These are phyloP conservation scores for Termitomyces sp. DNA, from an alignment of 768 basidiomycete species.

Conservation along the genomic window DNA sequence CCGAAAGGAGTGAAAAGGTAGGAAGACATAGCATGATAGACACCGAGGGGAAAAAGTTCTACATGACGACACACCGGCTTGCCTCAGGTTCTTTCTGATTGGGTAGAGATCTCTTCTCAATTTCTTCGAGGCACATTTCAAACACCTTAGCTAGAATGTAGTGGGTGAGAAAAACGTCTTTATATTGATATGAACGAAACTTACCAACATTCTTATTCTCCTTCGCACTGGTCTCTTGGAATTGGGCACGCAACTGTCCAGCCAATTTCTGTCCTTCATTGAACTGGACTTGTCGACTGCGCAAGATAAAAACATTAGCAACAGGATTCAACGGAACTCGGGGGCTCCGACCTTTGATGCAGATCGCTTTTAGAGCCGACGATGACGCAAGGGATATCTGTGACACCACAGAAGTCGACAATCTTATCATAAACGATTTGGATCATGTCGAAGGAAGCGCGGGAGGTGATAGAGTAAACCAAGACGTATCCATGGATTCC, in stretches of 20 bases:
- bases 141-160: slow-evolving; percentile 67
- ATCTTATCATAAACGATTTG: slow-evolving; percentile 96
- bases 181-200: slow-evolving; percentile 28
- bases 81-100: slow-evolving; percentile 37
- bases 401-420: slow-evolving; percentile 82
- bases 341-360: slow-evolving; percentile 54
- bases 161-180: slow-evolving; percentile 1
- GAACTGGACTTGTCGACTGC: slow-evolving; percentile 67
- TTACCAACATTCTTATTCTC: slow-evolving; percentile 82
- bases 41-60: slow-evolving; percentile 13
- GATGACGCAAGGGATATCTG: slow-evolving; percentile 87
- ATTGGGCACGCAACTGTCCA: slow-evolving; percentile 66
- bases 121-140: slow-evolving; percentile 78
- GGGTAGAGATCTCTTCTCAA: slow-evolving; percentile 68
- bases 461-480: slow-evolving; percentile 90
- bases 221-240: slow-evolving; percentile 89
- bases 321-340: slow-evolving; percentile 9
- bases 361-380: slow-evolving; percentile 93
- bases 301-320: slow-evolving; percentile 16
- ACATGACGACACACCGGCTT: slow-evolving; percentile 38
- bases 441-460: slow-evolving; percentile 93
- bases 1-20: slow-evolving; percentile 3
- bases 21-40: not conserved
- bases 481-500: slow-evolving; percentile 97
- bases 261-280: slow-evolving; percentile 78